A percentile compares a stretch with the other conserved stretches of the same genome.
phyloP scores from a whole-genome alignment of 345 rosid species.

The Punica granatum region DNA sequence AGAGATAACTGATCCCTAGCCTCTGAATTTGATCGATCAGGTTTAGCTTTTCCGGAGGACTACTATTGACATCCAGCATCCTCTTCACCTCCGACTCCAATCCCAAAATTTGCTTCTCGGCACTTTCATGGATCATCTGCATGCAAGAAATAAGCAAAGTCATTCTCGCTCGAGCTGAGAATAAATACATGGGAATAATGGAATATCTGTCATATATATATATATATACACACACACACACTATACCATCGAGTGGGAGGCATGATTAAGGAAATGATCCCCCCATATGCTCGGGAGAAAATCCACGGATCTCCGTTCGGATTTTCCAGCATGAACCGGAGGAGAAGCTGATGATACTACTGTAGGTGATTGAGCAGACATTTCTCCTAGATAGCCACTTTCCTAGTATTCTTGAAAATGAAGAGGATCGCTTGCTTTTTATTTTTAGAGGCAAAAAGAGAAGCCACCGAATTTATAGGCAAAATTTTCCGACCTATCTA shows the following conservation, averaged over 20 bases:
- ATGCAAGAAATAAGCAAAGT: background rate
- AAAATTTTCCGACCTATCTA: no score
- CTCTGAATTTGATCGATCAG: slow-evolving; percentile 30
- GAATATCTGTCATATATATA: no score
- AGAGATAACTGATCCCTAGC: slow-evolving; percentile 43
- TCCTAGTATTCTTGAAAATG: background rate
- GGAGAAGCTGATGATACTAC: background rate
- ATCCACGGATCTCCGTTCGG: background rate
- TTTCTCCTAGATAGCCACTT: background rate
- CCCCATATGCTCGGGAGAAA: slow-evolving; percentile 23
- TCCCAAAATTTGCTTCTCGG: slow-evolving; percentile 8
- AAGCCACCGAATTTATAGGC: background rate
- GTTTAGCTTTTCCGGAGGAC: slow-evolving; percentile 4
- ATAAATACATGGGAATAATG: no score
- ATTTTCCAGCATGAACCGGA: background rate
- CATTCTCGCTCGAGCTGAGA: background rate
- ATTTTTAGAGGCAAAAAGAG: no score
- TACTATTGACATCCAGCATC: slow-evolving; percentile 4
- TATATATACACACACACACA: no score
- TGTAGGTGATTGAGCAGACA: background rate
- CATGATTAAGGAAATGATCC: slow-evolving; percentile 10
- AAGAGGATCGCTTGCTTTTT: background rate
- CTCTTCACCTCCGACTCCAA: slow-evolving; percentile 15
- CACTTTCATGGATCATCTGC: background rate
- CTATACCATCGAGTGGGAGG: slow-evolving; percentile 5